Conservation (phyloP, 805 yeast genomes). For the Candida sithepensis region DNA sequence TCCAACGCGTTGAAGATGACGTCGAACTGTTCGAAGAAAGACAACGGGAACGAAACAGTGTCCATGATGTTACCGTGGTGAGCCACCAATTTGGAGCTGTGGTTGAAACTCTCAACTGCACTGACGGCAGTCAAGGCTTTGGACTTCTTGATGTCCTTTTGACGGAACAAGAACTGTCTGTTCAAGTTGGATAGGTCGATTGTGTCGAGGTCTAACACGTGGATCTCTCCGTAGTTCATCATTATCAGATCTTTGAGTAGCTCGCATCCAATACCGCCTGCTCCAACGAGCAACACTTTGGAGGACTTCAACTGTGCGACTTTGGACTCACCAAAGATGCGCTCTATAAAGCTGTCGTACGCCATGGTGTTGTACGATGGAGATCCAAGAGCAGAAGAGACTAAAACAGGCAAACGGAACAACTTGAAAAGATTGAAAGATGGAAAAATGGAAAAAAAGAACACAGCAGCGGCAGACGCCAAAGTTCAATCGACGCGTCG, state of each 20-base stretch:
- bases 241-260: slow-evolving; percentile 74
- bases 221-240: slow-evolving; percentile 82
- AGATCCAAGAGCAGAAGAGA: no score
- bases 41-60: slow-evolving; percentile 59
- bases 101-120: slow-evolving; percentile 74
- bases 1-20: slow-evolving; percentile 90
- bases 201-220: slow-evolving; percentile 92
- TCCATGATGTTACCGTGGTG: slow-evolving; percentile 90
- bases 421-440: neutral
- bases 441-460: neutral
- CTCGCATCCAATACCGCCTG: slow-evolving; percentile 97
- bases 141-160: slow-evolving; percentile 83
- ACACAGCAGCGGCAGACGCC: no score
- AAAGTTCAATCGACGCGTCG: neutral
- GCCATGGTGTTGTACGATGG: no score
- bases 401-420: neutral
- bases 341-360: slow-evolving; percentile 32
- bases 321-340: slow-evolving; percentile 40
- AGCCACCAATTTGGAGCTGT: slow-evolving; percentile 62
- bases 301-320: slow-evolving; percentile 32
- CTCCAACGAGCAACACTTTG: slow-evolving; percentile 81
- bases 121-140: slow-evolving; percentile 82
- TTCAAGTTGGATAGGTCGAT: slow-evolving; percentile 89
- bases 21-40: slow-evolving; percentile 76
- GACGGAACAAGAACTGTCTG: slow-evolving; percentile 87